These are phyloP conservation scores for Mycena pura DNA, from an alignment of 768 basidiomycete genomes.

Conservation along the genomic window DNA sequence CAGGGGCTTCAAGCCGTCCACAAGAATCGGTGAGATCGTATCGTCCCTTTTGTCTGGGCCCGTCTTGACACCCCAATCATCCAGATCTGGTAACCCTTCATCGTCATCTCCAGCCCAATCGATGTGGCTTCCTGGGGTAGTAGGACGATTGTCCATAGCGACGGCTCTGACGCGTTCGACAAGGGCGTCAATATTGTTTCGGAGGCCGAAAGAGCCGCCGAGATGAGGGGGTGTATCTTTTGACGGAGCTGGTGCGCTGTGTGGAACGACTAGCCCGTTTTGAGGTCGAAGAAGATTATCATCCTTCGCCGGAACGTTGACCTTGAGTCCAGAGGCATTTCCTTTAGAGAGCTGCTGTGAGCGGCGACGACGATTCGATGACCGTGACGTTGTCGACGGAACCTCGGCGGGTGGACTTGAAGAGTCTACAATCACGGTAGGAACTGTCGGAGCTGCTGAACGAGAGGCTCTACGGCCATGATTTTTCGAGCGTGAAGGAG, in stretches of 20 bases:
- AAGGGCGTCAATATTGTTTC: conserved; percentile 73
- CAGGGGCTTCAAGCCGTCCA: conserved; percentile 66
- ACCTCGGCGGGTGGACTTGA: conserved; percentile 29
- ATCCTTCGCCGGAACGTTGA: conserved; percentile 37
- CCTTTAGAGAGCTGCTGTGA: conserved; percentile 48
- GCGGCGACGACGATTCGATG: conserved; percentile 57
- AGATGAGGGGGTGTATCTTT: conserved; percentile 72
- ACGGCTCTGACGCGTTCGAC: conserved; percentile 79
- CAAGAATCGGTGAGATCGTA: conserved; percentile 72
- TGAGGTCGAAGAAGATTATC: conserved; percentile 43
- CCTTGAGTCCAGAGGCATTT: conserved; percentile 36
- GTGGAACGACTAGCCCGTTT: conserved; percentile 40
- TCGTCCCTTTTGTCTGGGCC: conserved; percentile 38
- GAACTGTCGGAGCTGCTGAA: conserved; percentile 36
- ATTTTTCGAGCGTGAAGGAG: conserved; percentile 33
- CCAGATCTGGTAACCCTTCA: conserved; percentile 79
- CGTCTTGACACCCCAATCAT: conserved; percentile 80
- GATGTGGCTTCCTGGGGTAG: conserved; percentile 79
- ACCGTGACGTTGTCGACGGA: conserved; percentile 43
- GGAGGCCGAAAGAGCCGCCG: conserved; percentile 51
- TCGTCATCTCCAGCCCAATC: conserved; percentile 93
- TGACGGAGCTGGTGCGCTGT: conserved; percentile 43
- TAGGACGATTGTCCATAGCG: conserved; percentile 72
- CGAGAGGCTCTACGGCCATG: conserved; percentile 44
- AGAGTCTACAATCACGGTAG: conserved; percentile 34